These are phyloP conservation scores for Phytophthora capsici DNA, from an alignment of 352 stramenopile species.

Conservation along the genomic window DNA sequence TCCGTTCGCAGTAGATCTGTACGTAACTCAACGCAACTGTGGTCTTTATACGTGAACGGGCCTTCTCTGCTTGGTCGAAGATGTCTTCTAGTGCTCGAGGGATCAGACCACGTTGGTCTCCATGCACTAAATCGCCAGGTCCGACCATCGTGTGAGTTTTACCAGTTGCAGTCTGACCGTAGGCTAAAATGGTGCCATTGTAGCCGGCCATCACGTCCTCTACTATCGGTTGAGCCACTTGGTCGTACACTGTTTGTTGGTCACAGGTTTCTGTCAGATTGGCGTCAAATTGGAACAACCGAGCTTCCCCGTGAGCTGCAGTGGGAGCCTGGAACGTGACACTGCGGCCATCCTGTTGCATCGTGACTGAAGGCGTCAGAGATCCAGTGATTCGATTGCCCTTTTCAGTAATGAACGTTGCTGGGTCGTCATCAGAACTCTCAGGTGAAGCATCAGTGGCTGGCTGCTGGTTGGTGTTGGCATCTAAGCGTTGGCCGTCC, in stretches of 20 bases:
- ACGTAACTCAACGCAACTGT: conserved; percentile 72
- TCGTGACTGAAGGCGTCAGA: conserved; percentile 27
- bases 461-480: conserved; percentile 10
- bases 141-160: conserved; percentile 82
- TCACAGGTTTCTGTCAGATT: conserved; percentile 45
- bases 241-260: conserved; percentile 62
- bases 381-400: conserved; percentile 26
- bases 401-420: conserved; percentile 78
- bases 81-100: conserved; percentile 68
- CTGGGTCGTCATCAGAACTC: conserved; percentile 34
- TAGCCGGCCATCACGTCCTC: conserved; percentile 69
- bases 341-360: conserved; percentile 40
- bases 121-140: conserved; percentile 38
- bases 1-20: conserved; percentile 85
- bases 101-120: conserved; percentile 58
- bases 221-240: conserved; percentile 59
- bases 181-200: conserved; percentile 74
- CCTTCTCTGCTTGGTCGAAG: conserved; percentile 48
- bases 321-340: conserved; percentile 34
- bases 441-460: conserved; percentile 26
- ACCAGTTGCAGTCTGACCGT: conserved; percentile 68
- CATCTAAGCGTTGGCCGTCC: conserved; percentile 24
- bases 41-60: conserved; percentile 41
- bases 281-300: conserved; percentile 70
- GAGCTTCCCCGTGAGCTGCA: conserved; percentile 31